Base-by-base conservation (phyloP, 495 filamentous ascomycete species). In the Delitschia confertaspora region DNA sequence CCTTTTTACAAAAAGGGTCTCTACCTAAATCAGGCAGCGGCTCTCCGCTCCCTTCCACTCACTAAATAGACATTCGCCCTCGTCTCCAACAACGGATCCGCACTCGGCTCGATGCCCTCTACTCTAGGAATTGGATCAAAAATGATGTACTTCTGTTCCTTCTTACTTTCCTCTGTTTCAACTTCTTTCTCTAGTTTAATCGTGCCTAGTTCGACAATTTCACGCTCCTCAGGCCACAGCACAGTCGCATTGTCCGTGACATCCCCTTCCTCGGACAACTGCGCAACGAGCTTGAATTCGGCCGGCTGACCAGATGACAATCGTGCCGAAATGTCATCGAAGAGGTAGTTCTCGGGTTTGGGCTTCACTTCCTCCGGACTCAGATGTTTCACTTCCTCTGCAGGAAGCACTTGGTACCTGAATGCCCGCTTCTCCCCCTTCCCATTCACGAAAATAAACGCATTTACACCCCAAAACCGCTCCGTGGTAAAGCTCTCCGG, bases 121-220 rank as follows among this genome's bases (percentile, higher is more conserved):
- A 74, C 68, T 22, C 72, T 62, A 2, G 73, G 71, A 42, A 74
- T 66, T 18, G 72, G 71, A 56, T 76, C 71, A 48, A 73, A 74
- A 42, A 74, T 73, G 29, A 70, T 62, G 22, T 60, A 49, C 59
- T 73, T 70, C 61, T 70, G 65, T 60, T 69, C 51, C 45, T 58
- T 57, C 30, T 38, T 23, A 23, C 47, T 44, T 24, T 53, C 59
- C 35, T 65, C 59, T 18, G 71, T 59, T 10, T 44, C 33, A 6
- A 62, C 26, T 1, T 65, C 26, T n/a, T 48, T 51, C n/a, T 69
- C 64, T 3, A 76, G 14, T 36, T 46, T 64, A 4, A 76, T 53
- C 6, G 40, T 60, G 4, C 74, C 73, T 36, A 78, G 56, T 45
- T 73, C 67, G 3, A 76, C 67, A 0, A 69, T 31, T 51, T 65